Base-by-base conservation (phyloP, 192 early-diverging fungal genomes). In the Allomyces macrogynus region DNA sequence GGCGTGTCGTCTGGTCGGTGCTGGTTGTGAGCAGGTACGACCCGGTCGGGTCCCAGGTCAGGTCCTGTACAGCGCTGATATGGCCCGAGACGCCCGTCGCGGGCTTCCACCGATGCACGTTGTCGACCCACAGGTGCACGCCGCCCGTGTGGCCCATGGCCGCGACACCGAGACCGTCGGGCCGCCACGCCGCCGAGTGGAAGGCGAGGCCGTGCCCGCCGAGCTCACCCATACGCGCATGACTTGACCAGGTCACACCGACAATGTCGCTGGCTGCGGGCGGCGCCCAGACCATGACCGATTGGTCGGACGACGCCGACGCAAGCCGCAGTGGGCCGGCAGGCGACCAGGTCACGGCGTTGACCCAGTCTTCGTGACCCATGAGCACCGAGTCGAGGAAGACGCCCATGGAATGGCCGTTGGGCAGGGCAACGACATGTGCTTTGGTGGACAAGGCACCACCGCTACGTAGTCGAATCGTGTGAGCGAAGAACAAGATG, bases 351-450 rank as follows among this genome's bases (percentile, higher is more conserved):
- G 76, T 67, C 60, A 89, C 84, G 42, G 83, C 82, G 72, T 88
- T 86, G 23, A 96, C 89, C 93, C 93, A 95, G 66, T 92, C 92
- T 66, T 98, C 95, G 71, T 98, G 95, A 0, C 90, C 93, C 71
- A 91, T 75, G n/a, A 98, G 76, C 20, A 98, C 78, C 5, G 93
- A 84, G 71, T 98, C 93, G 67, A 95, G 84, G 72, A 89, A 82
- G 43, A 90, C 78, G 16, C 20, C 16, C 49, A 57, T 14, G 49
- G 16, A 20, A 10, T 14, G 3, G 16, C 49, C 20, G 20, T n/a
- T n/a, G 49, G 49, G 49, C 16, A 57, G 12, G 4, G 49, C 12
- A 10, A 40, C 49, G 3, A 24, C 10, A 20, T 64, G 23, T 26
- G 23, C 23, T 24, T 26, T 32, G 23, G 23, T 64, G 3, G 23